A percentile compares a stretch with the other conserved stretches of the same genome.
Evolutionary conservation across 2,329 filamentous ascomycete genomes (phyloP).

Genomic region (Penicillium sp.): DNA sequence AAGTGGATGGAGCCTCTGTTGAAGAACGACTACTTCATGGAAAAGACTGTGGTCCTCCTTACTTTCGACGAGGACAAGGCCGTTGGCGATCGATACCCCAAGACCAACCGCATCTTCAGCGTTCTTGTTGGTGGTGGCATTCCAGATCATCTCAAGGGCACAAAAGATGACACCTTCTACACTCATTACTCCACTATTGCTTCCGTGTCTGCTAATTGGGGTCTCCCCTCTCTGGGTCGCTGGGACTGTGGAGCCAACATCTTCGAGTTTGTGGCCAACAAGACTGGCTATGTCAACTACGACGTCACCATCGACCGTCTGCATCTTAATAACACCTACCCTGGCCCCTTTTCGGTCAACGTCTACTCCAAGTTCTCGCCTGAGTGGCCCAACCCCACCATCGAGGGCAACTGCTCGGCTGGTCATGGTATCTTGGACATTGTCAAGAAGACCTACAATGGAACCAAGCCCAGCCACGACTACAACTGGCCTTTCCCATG

Average conservation of each 20-base stretch:
- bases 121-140: slow-evolving; percentile 76
- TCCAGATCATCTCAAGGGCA: slow-evolving; percentile 62
- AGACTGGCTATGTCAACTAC: slow-evolving; percentile 57
- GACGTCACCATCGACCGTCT: slow-evolving; percentile 42
- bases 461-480: slow-evolving; percentile 30
- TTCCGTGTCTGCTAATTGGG: slow-evolving; percentile 70
- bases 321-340: slow-evolving; percentile 58
- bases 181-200: slow-evolving; percentile 72
- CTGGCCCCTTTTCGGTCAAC: slow-evolving; percentile 42
- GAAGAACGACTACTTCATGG: slow-evolving; percentile 68
- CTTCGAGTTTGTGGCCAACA: slow-evolving; percentile 59
- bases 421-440: slow-evolving; percentile 34
- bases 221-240: slow-evolving; percentile 66
- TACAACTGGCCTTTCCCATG: slow-evolving; percentile 34
- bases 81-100: slow-evolving; percentile 48
- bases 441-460: slow-evolving; percentile 33
- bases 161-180: slow-evolving; percentile 69
- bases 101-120: slow-evolving; percentile 67
- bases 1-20: slow-evolving; percentile 70
- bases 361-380: slow-evolving; percentile 25
- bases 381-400: slow-evolving; percentile 34
- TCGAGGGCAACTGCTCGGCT: slow-evolving; percentile 35
- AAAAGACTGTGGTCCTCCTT: slow-evolving; percentile 73
- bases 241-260: slow-evolving; percentile 74
- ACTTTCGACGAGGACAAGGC: slow-evolving; percentile 82